Evolutionary conservation across 2,329 filamentous ascomycete species (phyloP).

Genomic region (Chaetomium globosum): DNA sequence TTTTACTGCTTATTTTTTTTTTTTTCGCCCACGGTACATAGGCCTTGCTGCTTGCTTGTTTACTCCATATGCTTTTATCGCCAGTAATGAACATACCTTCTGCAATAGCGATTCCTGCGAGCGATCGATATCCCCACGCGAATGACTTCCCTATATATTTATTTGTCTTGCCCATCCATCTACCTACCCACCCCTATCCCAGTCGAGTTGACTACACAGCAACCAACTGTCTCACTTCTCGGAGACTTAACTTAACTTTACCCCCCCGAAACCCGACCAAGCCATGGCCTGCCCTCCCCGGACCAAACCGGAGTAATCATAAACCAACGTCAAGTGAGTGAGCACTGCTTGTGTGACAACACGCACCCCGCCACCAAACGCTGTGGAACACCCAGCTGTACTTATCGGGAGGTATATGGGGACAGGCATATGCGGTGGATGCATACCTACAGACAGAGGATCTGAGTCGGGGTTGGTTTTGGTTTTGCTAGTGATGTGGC

Average conservation of each 20-base stretch:
- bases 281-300: background rate
- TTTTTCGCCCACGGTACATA: constrained; percentile 14
- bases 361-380: background rate
- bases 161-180: too few species aligned
- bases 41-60: background rate
- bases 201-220: background rate
- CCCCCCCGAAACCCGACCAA: background rate
- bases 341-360: background rate
- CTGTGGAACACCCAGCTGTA: background rate
- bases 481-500: too few species aligned
- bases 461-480: too few species aligned
- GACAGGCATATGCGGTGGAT: too few species aligned
- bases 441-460: background rate
- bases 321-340: background rate
- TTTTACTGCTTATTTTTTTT: background rate
- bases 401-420: background rate
- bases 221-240: background rate
- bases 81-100: constrained; percentile 23
- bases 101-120: background rate
- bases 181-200: background rate
- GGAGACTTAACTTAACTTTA: background rate
- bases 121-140: background rate
- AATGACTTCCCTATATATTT: too few species aligned
- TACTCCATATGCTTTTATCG: background rate
- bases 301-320: background rate